These are phyloP conservation scores for Exutisphaerella laricina DNA, from an alignment of 2,329 filamentous ascomycete species.

Conservation along the genomic window DNA sequence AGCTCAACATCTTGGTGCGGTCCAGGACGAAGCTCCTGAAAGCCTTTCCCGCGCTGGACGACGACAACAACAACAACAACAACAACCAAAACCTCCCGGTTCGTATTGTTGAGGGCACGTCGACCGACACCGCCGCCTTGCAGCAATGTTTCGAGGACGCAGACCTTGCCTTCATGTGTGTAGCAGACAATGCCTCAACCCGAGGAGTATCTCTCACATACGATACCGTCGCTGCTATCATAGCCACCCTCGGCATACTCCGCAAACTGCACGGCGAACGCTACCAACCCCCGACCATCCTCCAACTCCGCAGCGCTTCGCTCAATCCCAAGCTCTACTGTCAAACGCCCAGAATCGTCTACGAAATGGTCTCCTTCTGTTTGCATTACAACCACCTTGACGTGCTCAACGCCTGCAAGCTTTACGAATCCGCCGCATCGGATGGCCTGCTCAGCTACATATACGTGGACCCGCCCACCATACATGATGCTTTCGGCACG, in stretches of 20 bases:
- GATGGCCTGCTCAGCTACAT: constrained; percentile 13
- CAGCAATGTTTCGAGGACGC: constrained; percentile 16
- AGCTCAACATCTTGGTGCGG: constrained; percentile 20
- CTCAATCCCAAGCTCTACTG: constrained; percentile 9
- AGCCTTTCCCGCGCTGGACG: constrained; percentile 13
- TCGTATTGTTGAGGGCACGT: constrained; percentile 40
- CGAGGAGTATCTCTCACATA: constrained; percentile 14
- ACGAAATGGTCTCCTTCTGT: constrained; percentile 8
- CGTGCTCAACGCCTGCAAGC: constrained; percentile 9
- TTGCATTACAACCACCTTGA: constrained; percentile 16
- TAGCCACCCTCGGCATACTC: constrained; percentile 8
- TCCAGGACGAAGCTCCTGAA: constrained; percentile 15
- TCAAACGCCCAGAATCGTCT: constrained; percentile 2
- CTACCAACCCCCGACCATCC: constrained; percentile 13
- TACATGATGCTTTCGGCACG: constrained; percentile 14
- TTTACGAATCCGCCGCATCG: constrained; percentile 7
- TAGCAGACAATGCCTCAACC: constrained; percentile 19
- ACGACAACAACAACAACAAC: constrained; percentile 5
- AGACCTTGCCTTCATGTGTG: constrained; percentile 27
- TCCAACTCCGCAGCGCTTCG: constrained; percentile 14
- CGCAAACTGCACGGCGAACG: constrained; percentile 1
- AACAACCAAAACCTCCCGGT: too few species aligned
- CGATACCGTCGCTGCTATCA: constrained; percentile 16
- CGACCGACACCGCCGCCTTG: constrained; percentile 13
- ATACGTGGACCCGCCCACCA: constrained; percentile 16